A percentile compares a stretch with the other conserved stretches of the same genome.
These are phyloP conservation scores for Pichia eremophila DNA, from an alignment of 805 yeast species.

Conservation along the genomic window DNA sequence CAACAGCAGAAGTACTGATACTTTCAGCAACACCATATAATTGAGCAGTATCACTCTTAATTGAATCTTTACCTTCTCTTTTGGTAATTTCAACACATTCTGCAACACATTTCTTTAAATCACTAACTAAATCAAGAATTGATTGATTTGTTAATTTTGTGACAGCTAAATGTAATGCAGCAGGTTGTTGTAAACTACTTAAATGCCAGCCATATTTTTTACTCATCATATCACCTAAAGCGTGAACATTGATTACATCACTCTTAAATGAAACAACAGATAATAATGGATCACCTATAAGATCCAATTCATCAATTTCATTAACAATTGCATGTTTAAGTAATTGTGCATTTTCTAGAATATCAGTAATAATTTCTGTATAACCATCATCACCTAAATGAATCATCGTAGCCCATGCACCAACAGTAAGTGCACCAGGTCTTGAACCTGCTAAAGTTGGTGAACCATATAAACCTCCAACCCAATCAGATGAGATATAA, in stretches of 20 bases:
- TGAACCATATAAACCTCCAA: slow-evolving; percentile 92
- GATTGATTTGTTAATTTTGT: slow-evolving; percentile 61
- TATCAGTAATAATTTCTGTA: slow-evolving; percentile 50
- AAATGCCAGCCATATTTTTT: slow-evolving; percentile 76
- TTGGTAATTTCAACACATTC: slow-evolving; percentile 27
- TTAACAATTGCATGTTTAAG: slow-evolving; percentile 39
- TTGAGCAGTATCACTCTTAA: slow-evolving; percentile 64
- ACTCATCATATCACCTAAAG: slow-evolving; percentile 60
- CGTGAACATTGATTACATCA: slow-evolving; percentile 56
- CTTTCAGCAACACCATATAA: slow-evolving; percentile 95
- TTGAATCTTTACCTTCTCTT: slow-evolving; percentile 3
- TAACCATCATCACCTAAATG: slow-evolving; percentile 82
- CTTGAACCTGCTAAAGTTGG: slow-evolving; percentile 95
- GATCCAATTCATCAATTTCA: slow-evolving; percentile 46
- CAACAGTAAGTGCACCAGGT: slow-evolving; percentile 96
- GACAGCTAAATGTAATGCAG: slow-evolving; percentile 85
- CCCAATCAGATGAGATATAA: slow-evolving; percentile 76
- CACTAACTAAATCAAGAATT: slow-evolving; percentile 49
- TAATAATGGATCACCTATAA: slow-evolving; percentile 78
- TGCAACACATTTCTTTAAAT: slow-evolving; percentile 35
- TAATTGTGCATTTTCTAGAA: slow-evolving; percentile 54
- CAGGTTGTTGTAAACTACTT: slow-evolving; percentile 76
- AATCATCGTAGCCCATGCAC: slow-evolving; percentile 93
- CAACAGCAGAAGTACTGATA: slow-evolving; percentile 73
- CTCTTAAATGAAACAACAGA: slow-evolving; percentile 79